Evolutionary conservation across 1,284 basidiomycete species (phyloP).

Genomic region (Athelia sp.): DNA sequence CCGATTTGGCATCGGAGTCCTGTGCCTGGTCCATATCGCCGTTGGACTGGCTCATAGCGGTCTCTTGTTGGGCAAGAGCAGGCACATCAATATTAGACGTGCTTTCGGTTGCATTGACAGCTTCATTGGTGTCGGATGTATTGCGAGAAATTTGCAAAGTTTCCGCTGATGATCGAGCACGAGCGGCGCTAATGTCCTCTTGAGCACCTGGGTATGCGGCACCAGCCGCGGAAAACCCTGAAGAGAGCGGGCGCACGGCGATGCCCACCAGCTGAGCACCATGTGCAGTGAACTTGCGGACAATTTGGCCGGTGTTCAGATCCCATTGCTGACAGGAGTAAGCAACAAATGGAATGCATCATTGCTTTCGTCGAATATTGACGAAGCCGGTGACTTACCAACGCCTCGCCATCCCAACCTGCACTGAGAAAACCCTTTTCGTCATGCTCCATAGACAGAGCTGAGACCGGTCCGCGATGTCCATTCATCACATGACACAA

Average conservation of each 20-base stretch:
- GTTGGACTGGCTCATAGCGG: not conserved
- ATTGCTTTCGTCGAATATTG: slow-evolving; percentile 2
- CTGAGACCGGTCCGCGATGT: slow-evolving; percentile 84
- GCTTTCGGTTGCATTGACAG: not conserved
- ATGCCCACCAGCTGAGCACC: slow-evolving; percentile 85
- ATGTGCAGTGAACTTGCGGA: slow-evolving; percentile 79
- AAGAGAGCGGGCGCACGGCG: slow-evolving; percentile 66
- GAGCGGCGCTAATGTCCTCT: slow-evolving; percentile 5
- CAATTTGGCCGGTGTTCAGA: slow-evolving; percentile 83
- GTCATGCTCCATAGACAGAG: slow-evolving; percentile 72
- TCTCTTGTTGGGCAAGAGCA: not conserved
- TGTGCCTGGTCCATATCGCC: slow-evolving; percentile 9
- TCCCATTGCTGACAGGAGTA: slow-evolving; percentile 85
- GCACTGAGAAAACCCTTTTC: slow-evolving; percentile 88
- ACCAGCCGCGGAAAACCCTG: slow-evolving; percentile 26
- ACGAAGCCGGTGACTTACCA: slow-evolving; percentile 50
- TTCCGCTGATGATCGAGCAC: not conserved
- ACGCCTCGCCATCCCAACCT: slow-evolving; percentile 90
- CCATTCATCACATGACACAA: slow-evolving; percentile 70
- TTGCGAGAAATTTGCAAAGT: not conserved
- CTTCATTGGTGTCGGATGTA: not conserved
- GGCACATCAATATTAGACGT: not conserved
- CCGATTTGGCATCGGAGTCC: slow-evolving; percentile 65
- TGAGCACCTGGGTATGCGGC: slow-evolving; percentile 22
- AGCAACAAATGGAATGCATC: slow-evolving; percentile 6